Percentiles rank a stretch among this genome's conserved stretches.
Evolutionary conservation across 129 eudicot species (phyloP).

Genomic region (Pseudognaphalium luteoalbum): DNA sequence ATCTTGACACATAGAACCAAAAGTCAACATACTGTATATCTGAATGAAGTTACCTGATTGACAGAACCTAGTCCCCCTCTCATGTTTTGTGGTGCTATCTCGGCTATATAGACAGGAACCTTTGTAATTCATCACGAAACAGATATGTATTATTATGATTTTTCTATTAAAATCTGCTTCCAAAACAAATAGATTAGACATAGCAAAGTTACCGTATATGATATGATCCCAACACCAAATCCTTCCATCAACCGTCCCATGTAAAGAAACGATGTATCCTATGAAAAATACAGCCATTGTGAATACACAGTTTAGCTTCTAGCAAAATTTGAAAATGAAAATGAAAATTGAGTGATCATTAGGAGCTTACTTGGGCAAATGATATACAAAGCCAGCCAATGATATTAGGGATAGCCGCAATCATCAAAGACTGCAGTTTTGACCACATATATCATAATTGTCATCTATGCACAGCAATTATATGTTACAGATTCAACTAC

Average conservation of each 20-base stretch:
- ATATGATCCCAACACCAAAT: slow-evolving; percentile 93
- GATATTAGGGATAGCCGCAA: slow-evolving; percentile 47
- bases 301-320: neutral
- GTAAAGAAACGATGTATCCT: slow-evolving; percentile 89
- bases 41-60: slow-evolving; percentile 60
- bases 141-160: slow-evolving; percentile 3
- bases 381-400: slow-evolving; percentile 46
- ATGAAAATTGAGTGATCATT: neutral
- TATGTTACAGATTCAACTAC: neutral
- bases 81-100: slow-evolving; percentile 90
- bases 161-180: slow-evolving; percentile 4
- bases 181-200: slow-evolving; percentile 18
- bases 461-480: neutral
- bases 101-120: slow-evolving; percentile 99
- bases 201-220: slow-evolving; percentile 63
- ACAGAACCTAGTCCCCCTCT: slow-evolving; percentile 95
- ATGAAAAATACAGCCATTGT: slow-evolving; percentile 12
- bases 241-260: slow-evolving; percentile 99
- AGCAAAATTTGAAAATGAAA: neutral
- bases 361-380: slow-evolving; percentile 39
- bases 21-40: slow-evolving; percentile 17
- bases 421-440: slow-evolving; percentile 44
- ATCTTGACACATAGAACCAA: slow-evolving; percentile 2
- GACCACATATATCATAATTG: slow-evolving; percentile 17
- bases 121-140: slow-evolving; percentile 25